Conservation (phyloP, 1,284 basidiomycete species). For the Ceratobasidium theobromae region DNA sequence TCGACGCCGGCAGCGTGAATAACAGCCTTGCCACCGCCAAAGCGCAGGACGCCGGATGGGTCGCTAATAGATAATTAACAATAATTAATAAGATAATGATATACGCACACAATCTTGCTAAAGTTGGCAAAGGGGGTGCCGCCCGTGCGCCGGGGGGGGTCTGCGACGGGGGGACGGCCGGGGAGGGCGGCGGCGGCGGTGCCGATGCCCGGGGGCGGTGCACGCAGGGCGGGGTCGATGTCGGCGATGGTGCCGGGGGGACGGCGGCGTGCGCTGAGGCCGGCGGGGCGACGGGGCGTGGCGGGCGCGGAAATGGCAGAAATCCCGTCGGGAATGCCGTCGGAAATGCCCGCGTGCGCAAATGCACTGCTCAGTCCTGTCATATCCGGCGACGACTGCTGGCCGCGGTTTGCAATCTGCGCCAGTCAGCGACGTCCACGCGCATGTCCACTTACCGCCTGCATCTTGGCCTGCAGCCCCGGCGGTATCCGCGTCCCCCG, state of each 20-base stretch:
- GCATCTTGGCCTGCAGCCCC: conserved; percentile 89
- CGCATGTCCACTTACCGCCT: conserved; percentile 59
- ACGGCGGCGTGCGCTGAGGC: conserved; percentile 51
- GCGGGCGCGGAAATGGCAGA: too few species aligned
- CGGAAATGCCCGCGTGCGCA: conserved; percentile 46
- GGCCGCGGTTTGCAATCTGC: conserved; percentile 60
- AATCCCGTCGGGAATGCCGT: conserved; percentile 41
- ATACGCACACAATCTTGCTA: conserved; percentile 85
- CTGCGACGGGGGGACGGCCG: conserved; percentile 49
- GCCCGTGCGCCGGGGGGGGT: conserved; percentile 48
- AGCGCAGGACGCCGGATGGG: conserved; percentile 91
- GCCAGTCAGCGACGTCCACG: not conserved
- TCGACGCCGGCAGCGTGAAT: conserved; percentile 92
- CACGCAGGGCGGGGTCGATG: conserved; percentile 30
- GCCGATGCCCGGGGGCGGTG: conserved; percentile 18
- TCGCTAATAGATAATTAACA: conserved; percentile 57
- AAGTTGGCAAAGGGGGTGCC: conserved; percentile 90
- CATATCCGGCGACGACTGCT: conserved; percentile 40
- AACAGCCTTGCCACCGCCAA: conserved; percentile 84
- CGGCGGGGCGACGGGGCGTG: conserved; percentile 37
- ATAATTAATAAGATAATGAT: conserved; percentile 33
- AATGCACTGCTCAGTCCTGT: conserved; percentile 50
- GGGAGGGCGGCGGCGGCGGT: too few species aligned
- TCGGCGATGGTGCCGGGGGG: conserved; percentile 62
- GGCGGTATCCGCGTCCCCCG: conserved; percentile 73